phyloP scores from a whole-genome alignment of 129 eudicot genomes.

The Scalesia atractyloides region DNA sequence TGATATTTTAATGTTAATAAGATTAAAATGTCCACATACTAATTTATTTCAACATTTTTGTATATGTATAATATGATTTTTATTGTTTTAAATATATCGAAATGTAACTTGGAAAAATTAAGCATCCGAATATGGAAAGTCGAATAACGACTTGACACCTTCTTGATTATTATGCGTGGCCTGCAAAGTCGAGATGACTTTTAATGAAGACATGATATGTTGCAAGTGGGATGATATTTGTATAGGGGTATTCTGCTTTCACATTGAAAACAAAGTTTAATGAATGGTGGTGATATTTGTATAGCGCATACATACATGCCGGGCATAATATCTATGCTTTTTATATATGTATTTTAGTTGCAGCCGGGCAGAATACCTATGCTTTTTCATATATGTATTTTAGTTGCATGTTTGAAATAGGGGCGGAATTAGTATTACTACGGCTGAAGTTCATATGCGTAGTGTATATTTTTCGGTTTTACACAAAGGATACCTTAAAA shows the following conservation, averaged over 20 bases:
- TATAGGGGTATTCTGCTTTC: background rate
- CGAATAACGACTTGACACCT: background rate
- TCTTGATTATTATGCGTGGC: background rate
- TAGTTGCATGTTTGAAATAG: too few relatives aligned
- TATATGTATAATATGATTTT: background rate
- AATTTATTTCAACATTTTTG: background rate
- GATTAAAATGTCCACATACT: background rate
- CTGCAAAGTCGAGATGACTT: conserved; percentile 10
- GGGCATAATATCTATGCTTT: too few relatives aligned
- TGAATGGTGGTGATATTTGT: too few relatives aligned
- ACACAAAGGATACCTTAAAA: too few relatives aligned
- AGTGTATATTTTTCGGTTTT: too few relatives aligned
- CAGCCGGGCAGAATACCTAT: too few relatives aligned
- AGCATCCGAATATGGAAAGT: background rate
- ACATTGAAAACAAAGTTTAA: background rate
- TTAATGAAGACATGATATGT: background rate
- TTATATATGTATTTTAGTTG: too few relatives aligned
- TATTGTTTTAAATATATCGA: background rate
- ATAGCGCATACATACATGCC: too few relatives aligned
- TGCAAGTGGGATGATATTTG: background rate
- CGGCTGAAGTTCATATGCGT: too few relatives aligned
- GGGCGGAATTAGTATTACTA: too few relatives aligned
- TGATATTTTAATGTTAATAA: background rate
- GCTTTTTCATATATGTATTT: too few relatives aligned
- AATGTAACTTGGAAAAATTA: background rate